Evolutionary conservation across 2,329 filamentous ascomycete genomes (phyloP).

Genomic region (Spiromastix sp.): DNA sequence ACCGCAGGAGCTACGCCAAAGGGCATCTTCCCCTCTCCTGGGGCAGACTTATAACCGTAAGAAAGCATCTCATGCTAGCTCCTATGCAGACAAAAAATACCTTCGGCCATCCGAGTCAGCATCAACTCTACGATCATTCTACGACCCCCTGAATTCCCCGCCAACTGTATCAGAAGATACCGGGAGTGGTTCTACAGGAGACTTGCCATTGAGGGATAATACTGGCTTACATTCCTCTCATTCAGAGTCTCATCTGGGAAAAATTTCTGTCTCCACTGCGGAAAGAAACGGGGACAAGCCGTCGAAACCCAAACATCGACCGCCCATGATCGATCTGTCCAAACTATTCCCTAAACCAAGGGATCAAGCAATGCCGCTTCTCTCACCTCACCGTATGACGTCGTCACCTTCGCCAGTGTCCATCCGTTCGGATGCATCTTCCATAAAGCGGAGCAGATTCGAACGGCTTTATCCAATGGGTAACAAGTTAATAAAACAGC

Average conservation of each 20-base stretch:
- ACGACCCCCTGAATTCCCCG: constrained; percentile 33
- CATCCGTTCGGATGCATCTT: constrained; percentile 22
- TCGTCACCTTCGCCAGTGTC: constrained; percentile 31
- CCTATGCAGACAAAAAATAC: constrained; percentile 27
- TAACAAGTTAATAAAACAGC: constrained; percentile 21
- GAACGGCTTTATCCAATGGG: constrained; percentile 11
- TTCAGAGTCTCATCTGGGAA: background rate
- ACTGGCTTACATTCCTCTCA: background rate
- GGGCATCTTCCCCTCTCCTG: constrained; percentile 37
- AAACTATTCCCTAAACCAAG: constrained; percentile 32
- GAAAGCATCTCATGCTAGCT: constrained; percentile 15
- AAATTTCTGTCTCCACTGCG: background rate
- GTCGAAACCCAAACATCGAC: constrained; percentile 29
- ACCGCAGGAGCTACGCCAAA: constrained; percentile 23
- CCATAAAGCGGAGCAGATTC: constrained; percentile 13
- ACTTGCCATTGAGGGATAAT: constrained; percentile 10
- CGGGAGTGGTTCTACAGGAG: constrained; percentile 15
- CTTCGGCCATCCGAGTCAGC: constrained; percentile 31
- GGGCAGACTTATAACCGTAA: constrained; percentile 27
- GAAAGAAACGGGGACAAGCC: constrained; percentile 17
- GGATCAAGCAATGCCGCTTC: constrained; percentile 20
- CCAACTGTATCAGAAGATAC: constrained; percentile 30
- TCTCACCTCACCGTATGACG: constrained; percentile 33
- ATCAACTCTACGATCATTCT: constrained; percentile 38
- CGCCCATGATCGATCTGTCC: constrained; percentile 32